phyloP scores from a whole-genome alignment of 2,329 filamentous ascomycete species.

The Thielaviopsis populi region DNA sequence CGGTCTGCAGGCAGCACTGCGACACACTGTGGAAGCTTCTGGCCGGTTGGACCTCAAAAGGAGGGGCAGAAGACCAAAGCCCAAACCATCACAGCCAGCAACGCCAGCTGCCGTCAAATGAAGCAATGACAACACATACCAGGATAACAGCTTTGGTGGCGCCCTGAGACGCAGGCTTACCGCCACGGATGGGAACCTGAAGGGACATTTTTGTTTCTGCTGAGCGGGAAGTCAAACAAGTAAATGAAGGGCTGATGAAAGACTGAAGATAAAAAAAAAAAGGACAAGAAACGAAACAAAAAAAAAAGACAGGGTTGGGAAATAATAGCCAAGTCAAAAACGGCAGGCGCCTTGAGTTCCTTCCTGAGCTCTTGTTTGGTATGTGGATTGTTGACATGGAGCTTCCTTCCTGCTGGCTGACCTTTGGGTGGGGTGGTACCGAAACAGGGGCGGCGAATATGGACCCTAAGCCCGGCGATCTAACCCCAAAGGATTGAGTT shows the following conservation, averaged over 20 bases:
- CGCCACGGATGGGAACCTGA: constrained; percentile 38
- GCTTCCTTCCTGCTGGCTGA: background rate
- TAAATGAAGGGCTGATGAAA: background rate
- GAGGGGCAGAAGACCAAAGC: background rate
- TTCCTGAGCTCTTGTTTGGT: background rate
- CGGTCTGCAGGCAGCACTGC: background rate
- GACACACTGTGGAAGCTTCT: background rate
- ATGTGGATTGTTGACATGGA: background rate
- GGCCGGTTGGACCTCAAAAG: background rate
- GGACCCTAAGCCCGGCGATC: background rate
- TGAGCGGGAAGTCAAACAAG: background rate
- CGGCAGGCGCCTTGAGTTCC: constrained; percentile 11
- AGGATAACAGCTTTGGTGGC: constrained; percentile 81
- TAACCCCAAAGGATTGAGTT: background rate
- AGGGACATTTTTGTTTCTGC: constrained; percentile 8
- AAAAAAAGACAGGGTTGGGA: constrained; percentile 6
- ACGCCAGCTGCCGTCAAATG: background rate
- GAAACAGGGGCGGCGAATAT: background rate
- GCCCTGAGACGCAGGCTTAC: constrained; percentile 33
- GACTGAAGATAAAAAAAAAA: constrained; percentile 1
- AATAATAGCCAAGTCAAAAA: background rate
- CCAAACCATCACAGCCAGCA: background rate
- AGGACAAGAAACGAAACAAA: background rate
- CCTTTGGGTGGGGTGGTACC: constrained; percentile 6
- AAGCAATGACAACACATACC: constrained; percentile 34